A percentile compares a stretch with the other conserved stretches of the same genome.
These are phyloP conservation scores for Sapria himalayana DNA, from an alignment of 345 rosid species.

Conservation along the genomic window DNA sequence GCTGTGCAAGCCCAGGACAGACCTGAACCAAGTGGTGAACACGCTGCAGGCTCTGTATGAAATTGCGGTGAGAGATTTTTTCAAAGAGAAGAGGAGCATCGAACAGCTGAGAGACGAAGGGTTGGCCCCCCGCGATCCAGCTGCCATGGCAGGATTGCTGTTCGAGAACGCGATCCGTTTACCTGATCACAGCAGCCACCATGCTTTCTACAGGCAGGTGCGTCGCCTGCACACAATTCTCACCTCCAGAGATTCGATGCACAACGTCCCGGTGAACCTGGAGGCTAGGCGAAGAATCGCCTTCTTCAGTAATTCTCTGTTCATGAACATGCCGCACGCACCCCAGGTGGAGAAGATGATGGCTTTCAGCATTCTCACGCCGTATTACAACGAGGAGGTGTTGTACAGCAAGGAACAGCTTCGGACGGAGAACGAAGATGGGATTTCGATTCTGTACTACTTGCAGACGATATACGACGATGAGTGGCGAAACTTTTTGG, in stretches of 20 bases:
- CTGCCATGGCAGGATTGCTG: slow-evolving; percentile 47
- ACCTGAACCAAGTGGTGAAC: slow-evolving; percentile 53
- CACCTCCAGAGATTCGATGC: slow-evolving; percentile 84
- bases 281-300: slow-evolving; percentile 95
- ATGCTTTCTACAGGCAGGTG: slow-evolving; percentile 62
- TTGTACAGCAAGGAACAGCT: slow-evolving; percentile 78
- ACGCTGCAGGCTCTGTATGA: slow-evolving; percentile 78
- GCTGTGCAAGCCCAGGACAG: slow-evolving; percentile 30
- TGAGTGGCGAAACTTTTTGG: slow-evolving; percentile 85
- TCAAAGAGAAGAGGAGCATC: slow-evolving; percentile 36
- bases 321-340: slow-evolving; percentile 97
- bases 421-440: slow-evolving; percentile 80
- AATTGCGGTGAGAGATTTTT: slow-evolving; percentile 61
- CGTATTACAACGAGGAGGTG: slow-evolving; percentile 84
- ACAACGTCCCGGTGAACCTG: slow-evolving; percentile 53
- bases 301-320: slow-evolving; percentile 86
- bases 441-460: slow-evolving; percentile 71
- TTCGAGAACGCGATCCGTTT: slow-evolving; percentile 61
- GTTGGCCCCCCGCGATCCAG: slow-evolving; percentile 56
- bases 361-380: slow-evolving; percentile 90
- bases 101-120: slow-evolving; percentile 51
- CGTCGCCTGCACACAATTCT: slow-evolving; percentile 79
- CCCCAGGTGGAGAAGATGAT: slow-evolving; percentile 98
- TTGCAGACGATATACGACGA: slow-evolving; percentile 82
- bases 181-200: slow-evolving; percentile 48